These are phyloP conservation scores for Pinus tabuliformis DNA, from an alignment of 75 land plant species.

Conservation along the genomic window DNA sequence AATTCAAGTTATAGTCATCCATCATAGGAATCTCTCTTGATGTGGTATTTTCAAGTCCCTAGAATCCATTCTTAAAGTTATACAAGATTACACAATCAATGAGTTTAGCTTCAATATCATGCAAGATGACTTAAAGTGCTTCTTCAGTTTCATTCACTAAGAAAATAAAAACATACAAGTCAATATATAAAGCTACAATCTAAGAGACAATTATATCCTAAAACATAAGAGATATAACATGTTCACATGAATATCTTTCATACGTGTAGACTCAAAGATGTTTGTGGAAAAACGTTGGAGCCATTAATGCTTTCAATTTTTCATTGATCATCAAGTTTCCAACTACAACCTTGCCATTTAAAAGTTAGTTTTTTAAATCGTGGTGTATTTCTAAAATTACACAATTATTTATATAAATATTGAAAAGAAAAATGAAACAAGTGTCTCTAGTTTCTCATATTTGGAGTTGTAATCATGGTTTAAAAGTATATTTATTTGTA, in stretches of 20 bases:
- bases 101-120: background rate
- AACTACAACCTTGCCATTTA: slow-evolving; percentile 34
- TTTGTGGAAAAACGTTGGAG: slow-evolving; percentile 90
- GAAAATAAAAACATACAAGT: background rate
- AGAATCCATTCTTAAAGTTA: background rate
- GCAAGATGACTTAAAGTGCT: background rate
- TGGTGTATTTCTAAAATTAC: too few species aligned
- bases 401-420: background rate
- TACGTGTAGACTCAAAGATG: slow-evolving; percentile 77
- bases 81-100: background rate
- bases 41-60: background rate
- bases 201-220: background rate
- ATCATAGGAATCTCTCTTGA: background rate
- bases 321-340: slow-evolving; percentile 78
- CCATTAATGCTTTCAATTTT: slow-evolving; percentile 66
- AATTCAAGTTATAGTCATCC: background rate
- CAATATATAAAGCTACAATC: background rate
- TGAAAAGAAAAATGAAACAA: background rate
- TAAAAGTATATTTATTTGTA: background rate
- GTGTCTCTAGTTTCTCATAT: background rate
- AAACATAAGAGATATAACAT: background rate
- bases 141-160: background rate
- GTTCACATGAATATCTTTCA: background rate
- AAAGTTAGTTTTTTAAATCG: background rate
- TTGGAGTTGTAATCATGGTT: background rate